Base-by-base conservation (phyloP, 2,329 filamentous ascomycete species). In the Claviceps monticola region DNA sequence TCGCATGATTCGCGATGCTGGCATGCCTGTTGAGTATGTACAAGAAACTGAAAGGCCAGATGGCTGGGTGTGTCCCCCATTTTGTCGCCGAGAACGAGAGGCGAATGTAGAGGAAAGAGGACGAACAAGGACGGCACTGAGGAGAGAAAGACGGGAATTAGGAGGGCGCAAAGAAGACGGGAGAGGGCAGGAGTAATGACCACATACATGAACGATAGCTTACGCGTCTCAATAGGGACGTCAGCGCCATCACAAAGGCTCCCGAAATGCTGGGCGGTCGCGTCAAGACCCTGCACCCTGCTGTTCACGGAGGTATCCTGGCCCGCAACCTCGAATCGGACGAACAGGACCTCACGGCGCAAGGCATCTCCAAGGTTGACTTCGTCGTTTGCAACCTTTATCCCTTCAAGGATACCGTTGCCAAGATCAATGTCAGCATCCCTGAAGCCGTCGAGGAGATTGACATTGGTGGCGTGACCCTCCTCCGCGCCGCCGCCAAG, bases 351-450 rank as follows among this genome's bases (percentile, higher is more conserved):
- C 83, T 98, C 48, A 88, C 88, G 49, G 86, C 93, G 69, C 88
- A 95, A 73, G 93, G 89, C 71, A 95, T 95, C 68, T 79, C 86
- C 74, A 95, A 95, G 74, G 88, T 95, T 54, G 88, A 95, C 78
- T 95, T 84, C 62, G 88, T 95, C 61, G 85, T 98, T 66, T 97
- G 93, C 84, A 98, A 98, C 74, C 79, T 98, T 52, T 97, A 98
- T 71, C 93, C 93, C 13, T 98, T 98, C 82, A 96, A 96, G 75
- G 90, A 97, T 68, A 98, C 93, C 36, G 83, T 98, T 61, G 86
- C 89, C 62, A 95, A 96, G 78, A 83, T 94, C 74, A 95, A 95
- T 64, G 93, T 98, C 63, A 97, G 91, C 55, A 87, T 98, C 56
- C 82, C 88, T 49, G 91, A 98, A 73, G 93, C 93, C 49, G 91